These are phyloP conservation scores for Dipodascus geniculatus DNA, from an alignment of 805 yeast genomes.

Conservation along the genomic window DNA sequence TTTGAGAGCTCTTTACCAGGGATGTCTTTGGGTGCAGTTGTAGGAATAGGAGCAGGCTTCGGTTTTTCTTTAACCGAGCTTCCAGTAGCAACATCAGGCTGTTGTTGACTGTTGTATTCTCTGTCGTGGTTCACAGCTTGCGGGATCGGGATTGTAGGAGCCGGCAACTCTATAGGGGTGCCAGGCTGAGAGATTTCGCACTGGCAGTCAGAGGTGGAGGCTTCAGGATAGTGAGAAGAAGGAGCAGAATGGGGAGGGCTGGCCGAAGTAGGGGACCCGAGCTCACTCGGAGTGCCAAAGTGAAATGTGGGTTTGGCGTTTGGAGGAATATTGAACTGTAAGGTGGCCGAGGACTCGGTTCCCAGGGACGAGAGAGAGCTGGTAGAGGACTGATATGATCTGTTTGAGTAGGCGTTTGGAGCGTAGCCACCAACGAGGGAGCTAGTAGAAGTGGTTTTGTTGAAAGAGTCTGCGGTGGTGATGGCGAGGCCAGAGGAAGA, in stretches of 20 bases:
- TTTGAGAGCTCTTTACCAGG: neutral
- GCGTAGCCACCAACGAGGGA: neutral
- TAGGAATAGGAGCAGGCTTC: neutral
- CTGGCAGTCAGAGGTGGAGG: neutral
- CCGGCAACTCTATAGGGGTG: neutral
- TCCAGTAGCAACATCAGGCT: neutral
- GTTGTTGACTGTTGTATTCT: neutral
- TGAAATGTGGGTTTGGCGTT: neutral
- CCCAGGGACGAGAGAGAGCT: neutral
- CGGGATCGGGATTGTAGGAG: neutral
- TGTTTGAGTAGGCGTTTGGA: neutral
- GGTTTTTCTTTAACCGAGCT: neutral
- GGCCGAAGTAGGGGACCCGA: neutral
- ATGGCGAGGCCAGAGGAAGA: neutral
- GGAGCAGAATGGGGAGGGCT: neutral
- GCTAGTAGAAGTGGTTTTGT: neutral
- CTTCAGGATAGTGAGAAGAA: neutral
- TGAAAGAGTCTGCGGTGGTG: neutral
- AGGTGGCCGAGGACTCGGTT: neutral
- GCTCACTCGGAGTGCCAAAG: conserved; percentile 2
- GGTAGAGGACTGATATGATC: neutral
- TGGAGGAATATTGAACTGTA: neutral
- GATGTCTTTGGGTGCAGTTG: neutral
- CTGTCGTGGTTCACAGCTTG: conserved; percentile 1
- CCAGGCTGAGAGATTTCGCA: neutral